Percentiles rank a stretch among this genome's conserved stretches.
Evolutionary conservation across 768 basidiomycete genomes (phyloP).

Genomic region (Mycena haematopus): DNA sequence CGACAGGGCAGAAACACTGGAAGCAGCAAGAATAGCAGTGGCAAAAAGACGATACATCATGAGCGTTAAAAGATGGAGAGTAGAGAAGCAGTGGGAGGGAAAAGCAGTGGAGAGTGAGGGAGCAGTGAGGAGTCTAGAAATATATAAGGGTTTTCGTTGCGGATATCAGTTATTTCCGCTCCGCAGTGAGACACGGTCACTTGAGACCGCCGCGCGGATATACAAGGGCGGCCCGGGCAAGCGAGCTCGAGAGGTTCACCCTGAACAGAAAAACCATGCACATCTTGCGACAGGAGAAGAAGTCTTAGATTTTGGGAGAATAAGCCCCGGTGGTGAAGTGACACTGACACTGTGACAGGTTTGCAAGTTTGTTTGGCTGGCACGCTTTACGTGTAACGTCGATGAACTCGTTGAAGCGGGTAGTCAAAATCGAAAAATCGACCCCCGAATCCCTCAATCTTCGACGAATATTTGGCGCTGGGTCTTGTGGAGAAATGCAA

Average conservation of each 20-base stretch:
- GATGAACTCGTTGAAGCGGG: constrained; percentile 35
- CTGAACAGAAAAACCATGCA: too few species aligned
- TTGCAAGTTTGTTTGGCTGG: neutral
- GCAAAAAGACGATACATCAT: constrained; percentile 23
- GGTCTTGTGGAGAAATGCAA: constrained; percentile 26
- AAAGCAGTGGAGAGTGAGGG: neutral
- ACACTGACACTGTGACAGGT: too few species aligned
- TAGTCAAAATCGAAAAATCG: constrained; percentile 37
- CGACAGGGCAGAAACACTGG: constrained; percentile 24
- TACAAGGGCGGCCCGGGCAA: too few species aligned
- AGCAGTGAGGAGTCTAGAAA: neutral
- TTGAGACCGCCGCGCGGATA: constrained; percentile 6
- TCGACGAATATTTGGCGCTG: constrained; percentile 22
- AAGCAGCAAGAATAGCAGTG: constrained; percentile 20
- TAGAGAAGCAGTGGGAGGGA: neutral
- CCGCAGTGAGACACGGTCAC: constrained; percentile 13
- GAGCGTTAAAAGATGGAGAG: neutral
- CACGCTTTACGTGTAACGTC: neutral
- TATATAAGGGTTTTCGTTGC: neutral
- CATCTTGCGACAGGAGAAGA: too few species aligned
- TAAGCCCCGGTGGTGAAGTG: too few species aligned
- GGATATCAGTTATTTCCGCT: too few species aligned
- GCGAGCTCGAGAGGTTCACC: too few species aligned
- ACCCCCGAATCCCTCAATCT: constrained; percentile 22
- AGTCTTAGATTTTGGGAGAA: too few species aligned